phyloP scores from a whole-genome alignment of 1,284 basidiomycete genomes.

The Boletus sp. region DNA sequence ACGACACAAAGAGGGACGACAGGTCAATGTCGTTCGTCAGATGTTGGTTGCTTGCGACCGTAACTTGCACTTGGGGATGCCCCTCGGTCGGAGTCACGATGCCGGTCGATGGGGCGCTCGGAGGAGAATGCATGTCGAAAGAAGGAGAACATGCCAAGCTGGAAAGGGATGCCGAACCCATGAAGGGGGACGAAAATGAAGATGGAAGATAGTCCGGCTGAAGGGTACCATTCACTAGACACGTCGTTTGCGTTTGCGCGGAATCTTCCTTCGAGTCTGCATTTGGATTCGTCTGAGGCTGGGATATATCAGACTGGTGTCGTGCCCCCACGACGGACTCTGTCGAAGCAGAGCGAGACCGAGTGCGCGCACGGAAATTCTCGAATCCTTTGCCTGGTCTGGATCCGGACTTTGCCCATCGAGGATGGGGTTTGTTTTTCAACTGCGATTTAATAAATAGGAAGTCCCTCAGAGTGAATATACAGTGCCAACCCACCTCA shows the following conservation, averaged over 20 bases:
- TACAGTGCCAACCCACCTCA: constrained; percentile 44
- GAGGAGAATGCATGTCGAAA: constrained; percentile 32
- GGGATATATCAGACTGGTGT: constrained; percentile 2
- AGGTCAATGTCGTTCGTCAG: constrained; percentile 35
- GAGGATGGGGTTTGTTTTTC: constrained; percentile 70
- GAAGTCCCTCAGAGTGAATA: neutral
- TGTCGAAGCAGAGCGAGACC: constrained; percentile 18
- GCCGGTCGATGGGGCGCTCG: constrained; percentile 41
- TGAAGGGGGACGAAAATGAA: constrained; percentile 14
- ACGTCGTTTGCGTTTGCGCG: neutral
- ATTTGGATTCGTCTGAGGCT: constrained; percentile 1
- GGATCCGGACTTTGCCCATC: constrained; percentile 46
- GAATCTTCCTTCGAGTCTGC: constrained; percentile 6
- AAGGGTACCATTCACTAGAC: constrained; percentile 10
- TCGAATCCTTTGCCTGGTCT: constrained; percentile 26
- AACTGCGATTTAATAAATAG: constrained; percentile 34
- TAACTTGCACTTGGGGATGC: constrained; percentile 29
- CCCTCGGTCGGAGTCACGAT: constrained; percentile 42
- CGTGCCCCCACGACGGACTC: constrained; percentile 7
- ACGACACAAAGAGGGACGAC: constrained; percentile 39
- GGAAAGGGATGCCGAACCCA: constrained; percentile 10
- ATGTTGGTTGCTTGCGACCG: constrained; percentile 31
- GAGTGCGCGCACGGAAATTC: constrained; percentile 23
- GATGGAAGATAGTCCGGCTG: constrained; percentile 4
- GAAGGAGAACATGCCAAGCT: constrained; percentile 26